A percentile compares a stretch with the other conserved stretches of the same genome.
Evolutionary conservation across 306 rosid species (phyloP).

Genomic region (Cucumis sativus): DNA sequence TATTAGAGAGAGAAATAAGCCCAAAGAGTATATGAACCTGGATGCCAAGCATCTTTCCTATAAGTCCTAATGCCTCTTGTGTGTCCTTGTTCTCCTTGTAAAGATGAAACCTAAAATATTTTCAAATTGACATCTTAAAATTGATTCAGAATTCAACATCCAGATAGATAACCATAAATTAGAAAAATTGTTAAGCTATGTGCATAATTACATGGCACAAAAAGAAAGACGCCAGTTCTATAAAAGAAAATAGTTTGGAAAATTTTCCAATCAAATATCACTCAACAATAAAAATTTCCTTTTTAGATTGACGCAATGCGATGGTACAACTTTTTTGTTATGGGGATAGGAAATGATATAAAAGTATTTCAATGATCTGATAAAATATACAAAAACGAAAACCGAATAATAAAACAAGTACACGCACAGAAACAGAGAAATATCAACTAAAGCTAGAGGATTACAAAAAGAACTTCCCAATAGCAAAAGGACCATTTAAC

Average conservation of each 20-base stretch:
- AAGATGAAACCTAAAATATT: constrained; percentile 63
- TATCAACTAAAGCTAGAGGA: too few relatives aligned
- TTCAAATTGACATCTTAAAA: not conserved
- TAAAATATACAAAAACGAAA: not conserved
- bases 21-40: constrained; percentile 34
- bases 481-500: too few relatives aligned
- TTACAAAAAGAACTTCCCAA: too few relatives aligned
- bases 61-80: constrained; percentile 78
- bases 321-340: not conserved
- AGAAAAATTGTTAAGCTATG: not conserved
- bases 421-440: too few relatives aligned
- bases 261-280: not conserved
- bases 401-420: too few relatives aligned
- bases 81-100: constrained; percentile 96
- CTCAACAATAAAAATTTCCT: not conserved
- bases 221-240: not conserved
- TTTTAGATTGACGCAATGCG: not conserved
- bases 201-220: not conserved
- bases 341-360: not conserved
- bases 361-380: not conserved
- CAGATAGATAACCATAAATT: not conserved
- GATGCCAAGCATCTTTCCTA: constrained; percentile 82
- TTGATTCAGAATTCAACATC: not conserved
- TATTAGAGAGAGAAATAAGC: not conserved
- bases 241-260: not conserved